phyloP scores from a whole-genome alignment of 495 filamentous ascomycete species.

The Lophiostoma macrostomum region DNA sequence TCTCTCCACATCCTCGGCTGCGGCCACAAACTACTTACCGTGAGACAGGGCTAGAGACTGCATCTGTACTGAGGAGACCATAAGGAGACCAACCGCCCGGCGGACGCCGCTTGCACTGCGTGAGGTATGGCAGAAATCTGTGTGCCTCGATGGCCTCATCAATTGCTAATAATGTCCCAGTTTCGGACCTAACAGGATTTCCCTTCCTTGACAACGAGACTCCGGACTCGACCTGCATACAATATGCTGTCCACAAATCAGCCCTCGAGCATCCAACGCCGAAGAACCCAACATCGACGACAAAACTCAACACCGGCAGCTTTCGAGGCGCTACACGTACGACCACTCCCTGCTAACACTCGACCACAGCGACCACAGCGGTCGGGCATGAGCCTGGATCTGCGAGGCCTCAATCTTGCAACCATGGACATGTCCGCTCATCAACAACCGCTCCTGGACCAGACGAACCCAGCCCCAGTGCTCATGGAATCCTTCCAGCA shows the following conservation, averaged over 20 bases:
- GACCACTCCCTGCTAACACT: slow-evolving; percentile 56
- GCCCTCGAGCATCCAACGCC: slow-evolving; percentile 61
- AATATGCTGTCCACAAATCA: slow-evolving; percentile 78
- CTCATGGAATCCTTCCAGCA: slow-evolving; percentile 32
- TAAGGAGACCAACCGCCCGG: slow-evolving; percentile 47
- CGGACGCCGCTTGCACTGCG: slow-evolving; percentile 73
- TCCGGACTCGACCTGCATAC: slow-evolving; percentile 62
- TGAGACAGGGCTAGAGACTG: slow-evolving; percentile 31
- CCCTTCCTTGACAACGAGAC: slow-evolving; percentile 48
- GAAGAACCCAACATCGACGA: slow-evolving; percentile 75
- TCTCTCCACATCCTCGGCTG: slow-evolving; percentile 18
- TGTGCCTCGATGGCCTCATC: too few species aligned
- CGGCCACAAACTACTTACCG: slow-evolving; percentile 27
- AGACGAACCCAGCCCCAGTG: slow-evolving; percentile 27
- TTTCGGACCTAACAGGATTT: slow-evolving; percentile 47
- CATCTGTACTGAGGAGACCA: slow-evolving; percentile 38
- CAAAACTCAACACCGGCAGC: slow-evolving; percentile 81
- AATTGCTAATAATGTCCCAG: slow-evolving; percentile 18
- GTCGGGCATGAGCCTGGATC: slow-evolving; percentile 77
- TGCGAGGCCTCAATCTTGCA: slow-evolving; percentile 48
- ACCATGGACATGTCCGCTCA: slow-evolving; percentile 39
- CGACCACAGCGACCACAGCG: slow-evolving; percentile 59
- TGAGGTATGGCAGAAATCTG: slow-evolving; percentile 63
- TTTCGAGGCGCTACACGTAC: slow-evolving; percentile 66
- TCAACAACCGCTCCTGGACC: slow-evolving; percentile 37